phyloP scores from a whole-genome alignment of 2,329 filamentous ascomycete species.

The Talaromyces sp. region DNA sequence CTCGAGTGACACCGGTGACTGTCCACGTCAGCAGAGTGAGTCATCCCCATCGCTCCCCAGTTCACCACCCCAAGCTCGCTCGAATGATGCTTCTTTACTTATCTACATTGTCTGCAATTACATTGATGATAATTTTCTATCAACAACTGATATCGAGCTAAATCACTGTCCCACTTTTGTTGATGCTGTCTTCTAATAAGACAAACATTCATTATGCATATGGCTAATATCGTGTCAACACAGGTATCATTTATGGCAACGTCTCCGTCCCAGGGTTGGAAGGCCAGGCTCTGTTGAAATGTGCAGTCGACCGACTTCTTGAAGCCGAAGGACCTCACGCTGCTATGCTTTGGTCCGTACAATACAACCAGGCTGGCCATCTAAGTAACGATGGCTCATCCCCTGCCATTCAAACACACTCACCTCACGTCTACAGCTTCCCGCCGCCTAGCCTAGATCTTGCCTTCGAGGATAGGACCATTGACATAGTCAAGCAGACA shows the following conservation, averaged over 20 bases:
- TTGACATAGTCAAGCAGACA: conserved; percentile 68
- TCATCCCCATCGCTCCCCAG: conserved; percentile 36
- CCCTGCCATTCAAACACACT: conserved; percentile 25
- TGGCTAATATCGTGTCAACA: conserved; percentile 38
- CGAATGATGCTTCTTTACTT: conserved; percentile 88
- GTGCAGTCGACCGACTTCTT: conserved; percentile 48
- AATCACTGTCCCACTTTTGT: too few relatives aligned
- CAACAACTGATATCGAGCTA: conserved; percentile 72
- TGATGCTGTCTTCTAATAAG: too few relatives aligned
- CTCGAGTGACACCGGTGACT: conserved; percentile 90
- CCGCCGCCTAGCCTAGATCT: conserved; percentile 65
- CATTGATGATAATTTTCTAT: conserved; percentile 89
- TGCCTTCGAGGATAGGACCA: conserved; percentile 70
- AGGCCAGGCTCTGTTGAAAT: conserved; percentile 45
- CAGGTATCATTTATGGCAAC: conserved; percentile 63
- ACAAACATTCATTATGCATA: too few relatives aligned
- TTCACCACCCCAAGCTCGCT: conserved; percentile 28
- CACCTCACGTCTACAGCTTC: conserved; percentile 58
- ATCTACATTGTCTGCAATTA: conserved; percentile 99
- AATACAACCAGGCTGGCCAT: conserved; percentile 53
- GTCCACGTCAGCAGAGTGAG: conserved; percentile 87
- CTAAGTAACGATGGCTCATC: conserved; percentile 16
- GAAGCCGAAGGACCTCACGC: conserved; percentile 37
- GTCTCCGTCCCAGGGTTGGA: conserved; percentile 40
- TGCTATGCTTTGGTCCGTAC: conserved; percentile 54